phyloP scores from a whole-genome alignment of 2,329 filamentous ascomycete species.

The Colletotrichum neosansevieriae region DNA sequence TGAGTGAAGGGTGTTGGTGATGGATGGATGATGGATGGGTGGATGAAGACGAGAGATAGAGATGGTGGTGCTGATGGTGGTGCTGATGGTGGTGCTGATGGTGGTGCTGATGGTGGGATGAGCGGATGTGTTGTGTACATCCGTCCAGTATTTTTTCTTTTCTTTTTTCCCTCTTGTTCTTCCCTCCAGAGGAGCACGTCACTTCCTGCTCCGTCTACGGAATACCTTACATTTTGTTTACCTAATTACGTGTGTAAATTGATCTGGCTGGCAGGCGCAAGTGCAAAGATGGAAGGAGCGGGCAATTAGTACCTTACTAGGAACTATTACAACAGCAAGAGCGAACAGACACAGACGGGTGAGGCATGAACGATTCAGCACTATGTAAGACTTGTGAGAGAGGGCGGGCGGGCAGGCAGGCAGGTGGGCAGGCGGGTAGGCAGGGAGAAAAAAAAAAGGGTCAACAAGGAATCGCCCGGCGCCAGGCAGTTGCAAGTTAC shows the following conservation, averaged over 20 bases:
- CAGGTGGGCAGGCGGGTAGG: too few relatives aligned
- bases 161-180: background rate
- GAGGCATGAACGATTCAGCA: constrained; percentile 10
- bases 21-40: constrained; percentile 9
- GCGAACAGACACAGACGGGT: constrained; percentile 4
- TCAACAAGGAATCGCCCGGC: background rate
- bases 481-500: background rate
- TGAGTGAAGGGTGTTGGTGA: constrained; percentile 5
- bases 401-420: background rate
- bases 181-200: background rate
- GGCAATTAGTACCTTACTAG: too few relatives aligned
- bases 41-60: background rate
- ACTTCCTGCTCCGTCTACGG: background rate
- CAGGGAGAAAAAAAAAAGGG: too few relatives aligned
- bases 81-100: too few relatives aligned
- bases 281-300: background rate
- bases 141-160: constrained; percentile 1
- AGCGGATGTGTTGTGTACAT: constrained; percentile 2
- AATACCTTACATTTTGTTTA: too few relatives aligned
- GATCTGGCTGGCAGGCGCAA: too few relatives aligned
- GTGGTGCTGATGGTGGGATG: background rate
- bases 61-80: background rate
- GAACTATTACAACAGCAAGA: background rate
- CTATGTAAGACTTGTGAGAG: too few relatives aligned
- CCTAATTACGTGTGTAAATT: too few relatives aligned